These are phyloP conservation scores for Penicillium sp. DNA, from an alignment of 2,329 filamentous ascomycete genomes.

Conservation along the genomic window DNA sequence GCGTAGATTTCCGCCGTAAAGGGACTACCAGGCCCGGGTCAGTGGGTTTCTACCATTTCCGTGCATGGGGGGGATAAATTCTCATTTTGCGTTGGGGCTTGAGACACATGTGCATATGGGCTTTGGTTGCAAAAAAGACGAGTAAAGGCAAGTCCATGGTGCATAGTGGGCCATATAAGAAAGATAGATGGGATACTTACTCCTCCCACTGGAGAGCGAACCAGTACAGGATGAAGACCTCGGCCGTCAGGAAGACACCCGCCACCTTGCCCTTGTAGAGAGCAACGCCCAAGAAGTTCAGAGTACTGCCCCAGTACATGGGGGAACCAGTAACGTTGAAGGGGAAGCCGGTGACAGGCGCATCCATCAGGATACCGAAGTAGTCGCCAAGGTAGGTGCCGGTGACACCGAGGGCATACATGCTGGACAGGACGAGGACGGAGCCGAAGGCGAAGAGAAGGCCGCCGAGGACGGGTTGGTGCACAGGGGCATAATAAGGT, in stretches of 20 bases:
- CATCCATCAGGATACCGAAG: conserved; percentile 95
- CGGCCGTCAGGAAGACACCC: conserved; percentile 63
- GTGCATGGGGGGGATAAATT: too few relatives aligned
- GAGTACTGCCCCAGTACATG: conserved; percentile 92
- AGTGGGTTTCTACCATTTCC: too few relatives aligned
- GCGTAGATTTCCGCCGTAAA: conserved; percentile 90
- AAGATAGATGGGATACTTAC: conserved; percentile 39
- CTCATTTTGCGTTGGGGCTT: too few relatives aligned
- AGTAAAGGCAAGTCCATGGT: too few relatives aligned
- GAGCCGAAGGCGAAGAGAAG: conserved; percentile 68
- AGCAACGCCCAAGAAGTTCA: conserved; percentile 83
- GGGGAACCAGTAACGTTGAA: conserved; percentile 85
- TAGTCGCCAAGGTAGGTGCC: conserved; percentile 97
- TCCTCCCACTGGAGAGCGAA: conserved; percentile 81
- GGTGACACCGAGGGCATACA: conserved; percentile 84
- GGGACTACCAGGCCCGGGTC: too few relatives aligned
- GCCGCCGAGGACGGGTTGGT: conserved; percentile 57
- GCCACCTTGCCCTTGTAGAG: conserved; percentile 80
- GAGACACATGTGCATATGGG: too few relatives aligned
- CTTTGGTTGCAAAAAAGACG: too few relatives aligned
- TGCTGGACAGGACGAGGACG: conserved; percentile 74
- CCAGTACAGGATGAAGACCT: conserved; percentile 70
- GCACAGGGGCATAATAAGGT: conserved; percentile 65
- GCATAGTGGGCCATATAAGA: too few relatives aligned
- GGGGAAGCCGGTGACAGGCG: conserved; percentile 86